Base-by-base conservation (phyloP, 2,329 filamentous ascomycete genomes). In the Orbilia javanica region DNA sequence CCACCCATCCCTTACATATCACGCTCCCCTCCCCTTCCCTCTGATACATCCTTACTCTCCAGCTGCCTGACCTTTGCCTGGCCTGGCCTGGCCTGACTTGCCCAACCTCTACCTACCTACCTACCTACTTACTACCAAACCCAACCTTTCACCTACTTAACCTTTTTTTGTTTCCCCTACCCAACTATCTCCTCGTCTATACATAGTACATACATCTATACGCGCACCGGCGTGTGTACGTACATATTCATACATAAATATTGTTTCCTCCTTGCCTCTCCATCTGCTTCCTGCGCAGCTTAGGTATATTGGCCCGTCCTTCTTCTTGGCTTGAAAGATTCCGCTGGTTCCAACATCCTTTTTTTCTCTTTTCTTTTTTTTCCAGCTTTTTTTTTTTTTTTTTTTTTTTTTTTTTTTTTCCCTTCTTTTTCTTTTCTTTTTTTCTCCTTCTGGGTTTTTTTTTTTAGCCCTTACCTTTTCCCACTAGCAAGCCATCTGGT, bases 401-500 rank as follows among this genome's bases (percentile, higher is more conserved):
- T 29, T 20, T 25, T 39, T 52, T 39, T 15, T 44, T 10, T 36
- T 11, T 36, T 36, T 36, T 10, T 36, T 36, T 48, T 10, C 13
- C 13, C 27, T 57, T 46, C 29, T 53, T 46, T 34, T n/a, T 29
- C 46, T 31, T 31, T 57, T 31, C n/a, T 15, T 44, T 10, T 36
- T 11, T 36, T 36, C 13, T 10, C 13, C 13, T 48, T 10, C 13
- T 22, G 25, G 46, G 31, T 42, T 53, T 46, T 34, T n/a, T 29
- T 57, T 31, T 31, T 57, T 31, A n/a, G 36, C 20, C n/a, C 22
- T 39, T 18, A 18, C 20, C 15, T 36, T 67, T 66, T 36, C 60
- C 62, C 42, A 39, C 62, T 52, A 64, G 75, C 70, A 68, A 71
- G 72, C 72, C 50, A 22, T 34, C 29, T 57, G 20, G 46, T 20